These are phyloP conservation scores for Clitopilus hobsonii DNA, from an alignment of 768 basidiomycete species.

Conservation along the genomic window DNA sequence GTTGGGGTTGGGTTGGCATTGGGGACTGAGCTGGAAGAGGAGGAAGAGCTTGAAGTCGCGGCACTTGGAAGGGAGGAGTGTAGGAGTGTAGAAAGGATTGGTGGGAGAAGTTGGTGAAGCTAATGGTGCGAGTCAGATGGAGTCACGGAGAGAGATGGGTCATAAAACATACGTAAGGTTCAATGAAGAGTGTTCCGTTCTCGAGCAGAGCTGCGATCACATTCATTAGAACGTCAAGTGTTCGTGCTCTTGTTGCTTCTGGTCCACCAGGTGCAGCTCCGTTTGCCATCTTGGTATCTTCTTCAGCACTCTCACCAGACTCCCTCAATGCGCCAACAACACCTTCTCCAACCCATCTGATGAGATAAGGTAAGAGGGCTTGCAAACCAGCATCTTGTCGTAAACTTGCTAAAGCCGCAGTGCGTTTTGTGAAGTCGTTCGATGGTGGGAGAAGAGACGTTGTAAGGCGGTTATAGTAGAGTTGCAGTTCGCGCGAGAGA, in stretches of 20 bases:
- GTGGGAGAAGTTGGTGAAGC: slow-evolving; percentile 95
- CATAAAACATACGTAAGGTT: slow-evolving; percentile 80
- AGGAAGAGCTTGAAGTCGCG: slow-evolving; percentile 31
- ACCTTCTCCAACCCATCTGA: slow-evolving; percentile 92
- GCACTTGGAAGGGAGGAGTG: slow-evolving; percentile 78
- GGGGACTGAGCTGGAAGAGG: neutral
- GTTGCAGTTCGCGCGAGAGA: slow-evolving; percentile 87
- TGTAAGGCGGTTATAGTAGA: slow-evolving; percentile 92
- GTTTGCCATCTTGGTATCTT: slow-evolving; percentile 49
- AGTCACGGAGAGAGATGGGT: neutral
- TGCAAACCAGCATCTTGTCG: slow-evolving; percentile 88
- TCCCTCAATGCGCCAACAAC: slow-evolving; percentile 63
- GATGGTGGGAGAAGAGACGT: slow-evolving; percentile 73
- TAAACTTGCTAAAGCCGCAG: slow-evolving; percentile 87
- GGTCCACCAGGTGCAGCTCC: neutral
- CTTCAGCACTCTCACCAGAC: slow-evolving; percentile 46
- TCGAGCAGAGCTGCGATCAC: slow-evolving; percentile 81
- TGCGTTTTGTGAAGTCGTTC: slow-evolving; percentile 65
- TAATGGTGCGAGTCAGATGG: slow-evolving; percentile 23
- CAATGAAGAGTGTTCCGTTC: slow-evolving; percentile 87
- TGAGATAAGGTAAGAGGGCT: slow-evolving; percentile 87
- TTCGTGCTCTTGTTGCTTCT: neutral
- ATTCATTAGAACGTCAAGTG: slow-evolving; percentile 76
- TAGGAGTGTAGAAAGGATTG: slow-evolving; percentile 86
- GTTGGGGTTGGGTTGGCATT: slow-evolving; percentile 19